These are phyloP conservation scores for Symmetrospora coprosmae DNA, from an alignment of 768 basidiomycete species.

Conservation along the genomic window DNA sequence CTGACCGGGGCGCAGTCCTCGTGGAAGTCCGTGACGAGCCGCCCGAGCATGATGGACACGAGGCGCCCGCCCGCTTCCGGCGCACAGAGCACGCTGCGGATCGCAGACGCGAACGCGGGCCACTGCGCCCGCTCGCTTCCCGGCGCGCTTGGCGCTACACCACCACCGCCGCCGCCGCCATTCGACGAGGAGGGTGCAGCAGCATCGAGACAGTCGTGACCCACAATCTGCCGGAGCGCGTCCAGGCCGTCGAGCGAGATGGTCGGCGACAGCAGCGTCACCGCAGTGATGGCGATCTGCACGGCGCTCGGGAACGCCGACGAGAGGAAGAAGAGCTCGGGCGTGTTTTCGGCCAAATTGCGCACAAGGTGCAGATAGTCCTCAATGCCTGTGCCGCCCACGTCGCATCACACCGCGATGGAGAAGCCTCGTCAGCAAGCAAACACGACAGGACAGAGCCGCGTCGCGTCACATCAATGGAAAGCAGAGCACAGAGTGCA, in stretches of 20 bases:
- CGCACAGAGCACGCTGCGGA: background rate
- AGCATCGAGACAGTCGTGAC: constrained; percentile 51
- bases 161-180: constrained; percentile 1
- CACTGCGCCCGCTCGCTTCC: constrained; percentile 25
- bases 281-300: constrained; percentile 57
- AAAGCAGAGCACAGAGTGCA: background rate
- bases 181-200: too few species aligned
- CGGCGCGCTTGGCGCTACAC: too few species aligned
- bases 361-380: constrained; percentile 75
- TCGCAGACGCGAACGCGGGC: constrained; percentile 35
- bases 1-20: constrained; percentile 64
- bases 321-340: constrained; percentile 66
- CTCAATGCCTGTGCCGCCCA: constrained; percentile 56
- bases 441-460: too few species aligned
- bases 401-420: background rate
- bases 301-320: constrained; percentile 64
- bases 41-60: constrained; percentile 53
- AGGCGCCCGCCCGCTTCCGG: constrained; percentile 55
- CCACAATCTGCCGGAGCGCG: constrained; percentile 58
- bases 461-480: background rate
- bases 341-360: constrained; percentile 52
- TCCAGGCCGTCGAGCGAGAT: constrained; percentile 68
- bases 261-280: constrained; percentile 69
- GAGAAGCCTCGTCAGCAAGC: too few species aligned
- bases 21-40: constrained; percentile 73